Evolutionary conservation across 2,329 filamentous ascomycete genomes (phyloP).

Genomic region (Penicillium palitans): DNA sequence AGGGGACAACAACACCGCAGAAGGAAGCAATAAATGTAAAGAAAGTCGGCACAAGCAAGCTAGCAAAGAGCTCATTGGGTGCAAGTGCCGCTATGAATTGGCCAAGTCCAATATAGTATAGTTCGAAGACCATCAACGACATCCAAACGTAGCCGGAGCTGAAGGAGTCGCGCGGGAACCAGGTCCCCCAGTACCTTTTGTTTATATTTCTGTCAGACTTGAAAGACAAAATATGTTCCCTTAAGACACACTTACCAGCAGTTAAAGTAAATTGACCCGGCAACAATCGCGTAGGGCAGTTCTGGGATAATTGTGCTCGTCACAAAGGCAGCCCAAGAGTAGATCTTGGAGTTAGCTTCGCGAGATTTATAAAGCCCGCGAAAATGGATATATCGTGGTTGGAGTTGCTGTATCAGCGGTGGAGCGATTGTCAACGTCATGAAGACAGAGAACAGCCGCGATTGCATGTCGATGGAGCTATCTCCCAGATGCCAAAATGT

Average conservation of each 20-base stretch:
- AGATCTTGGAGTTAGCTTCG: constrained; percentile 76
- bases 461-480: constrained; percentile 64
- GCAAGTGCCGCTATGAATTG: constrained; percentile 67
- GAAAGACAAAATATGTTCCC: neutral
- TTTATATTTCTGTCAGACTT: neutral
- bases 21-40: constrained; percentile 71
- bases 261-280: constrained; percentile 64
- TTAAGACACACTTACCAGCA: constrained; percentile 54
- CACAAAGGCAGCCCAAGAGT: constrained; percentile 71
- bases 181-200: constrained; percentile 54
- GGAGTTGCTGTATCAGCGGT: constrained; percentile 73
- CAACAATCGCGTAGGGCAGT: constrained; percentile 67
- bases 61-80: constrained; percentile 67
- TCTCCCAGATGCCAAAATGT: constrained; percentile 66
- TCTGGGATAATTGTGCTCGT: constrained; percentile 67
- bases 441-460: constrained; percentile 72
- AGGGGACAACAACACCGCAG: constrained; percentile 73
- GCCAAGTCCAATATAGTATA: constrained; percentile 65
- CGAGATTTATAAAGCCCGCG: constrained; percentile 68
- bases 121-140: constrained; percentile 64
- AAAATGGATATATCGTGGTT: constrained; percentile 68
- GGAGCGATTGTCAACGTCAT: constrained; percentile 74
- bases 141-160: constrained; percentile 63
- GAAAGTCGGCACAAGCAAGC: constrained; percentile 66
- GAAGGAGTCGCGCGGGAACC: constrained; percentile 58